These are phyloP conservation scores for Trichoderma erinaceum DNA, from an alignment of 495 filamentous ascomycete species.

Conservation along the genomic window DNA sequence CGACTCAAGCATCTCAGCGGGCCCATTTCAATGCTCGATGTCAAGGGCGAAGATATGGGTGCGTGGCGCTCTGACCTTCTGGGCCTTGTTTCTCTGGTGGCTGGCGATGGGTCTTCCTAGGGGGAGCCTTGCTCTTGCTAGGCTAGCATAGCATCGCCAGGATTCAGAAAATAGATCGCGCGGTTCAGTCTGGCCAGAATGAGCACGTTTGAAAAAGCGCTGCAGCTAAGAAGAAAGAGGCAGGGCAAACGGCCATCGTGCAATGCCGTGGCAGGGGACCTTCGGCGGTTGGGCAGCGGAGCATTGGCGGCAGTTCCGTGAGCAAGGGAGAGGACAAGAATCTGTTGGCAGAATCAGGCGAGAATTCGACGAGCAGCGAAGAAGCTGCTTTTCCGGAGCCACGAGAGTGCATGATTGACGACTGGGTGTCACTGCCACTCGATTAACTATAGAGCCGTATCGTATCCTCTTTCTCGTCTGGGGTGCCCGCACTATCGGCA, in stretches of 20 bases:
- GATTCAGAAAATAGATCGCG: conserved; percentile 1
- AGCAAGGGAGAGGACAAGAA: not conserved
- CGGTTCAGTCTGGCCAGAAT: not conserved
- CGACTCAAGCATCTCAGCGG: not conserved
- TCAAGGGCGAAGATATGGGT: not conserved
- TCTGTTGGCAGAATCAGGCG: not conserved
- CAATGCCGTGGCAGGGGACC: conserved; percentile 1
- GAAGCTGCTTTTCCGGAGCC: not conserved
- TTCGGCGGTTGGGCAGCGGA: conserved; percentile 7
- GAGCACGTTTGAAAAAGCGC: conserved; percentile 4
- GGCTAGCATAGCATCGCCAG: conserved; percentile 2
- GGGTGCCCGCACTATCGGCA: not conserved
- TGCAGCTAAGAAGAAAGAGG: conserved; percentile 9
- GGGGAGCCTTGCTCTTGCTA: not conserved
- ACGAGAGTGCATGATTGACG: not conserved
- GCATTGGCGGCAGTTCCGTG: conserved; percentile 8
- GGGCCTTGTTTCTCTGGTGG: not conserved
- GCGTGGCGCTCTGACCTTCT: conserved; percentile 1
- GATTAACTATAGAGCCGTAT: not conserved
- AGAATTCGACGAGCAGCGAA: not conserved
- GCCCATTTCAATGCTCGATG: not conserved
- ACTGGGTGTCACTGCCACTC: not conserved
- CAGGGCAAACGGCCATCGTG: conserved; percentile 1
- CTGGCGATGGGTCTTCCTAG: conserved; percentile 7
- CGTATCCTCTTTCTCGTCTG: not conserved